phyloP scores from a whole-genome alignment of 805 yeast genomes.

The Teunomyces barrocoloradensis region DNA sequence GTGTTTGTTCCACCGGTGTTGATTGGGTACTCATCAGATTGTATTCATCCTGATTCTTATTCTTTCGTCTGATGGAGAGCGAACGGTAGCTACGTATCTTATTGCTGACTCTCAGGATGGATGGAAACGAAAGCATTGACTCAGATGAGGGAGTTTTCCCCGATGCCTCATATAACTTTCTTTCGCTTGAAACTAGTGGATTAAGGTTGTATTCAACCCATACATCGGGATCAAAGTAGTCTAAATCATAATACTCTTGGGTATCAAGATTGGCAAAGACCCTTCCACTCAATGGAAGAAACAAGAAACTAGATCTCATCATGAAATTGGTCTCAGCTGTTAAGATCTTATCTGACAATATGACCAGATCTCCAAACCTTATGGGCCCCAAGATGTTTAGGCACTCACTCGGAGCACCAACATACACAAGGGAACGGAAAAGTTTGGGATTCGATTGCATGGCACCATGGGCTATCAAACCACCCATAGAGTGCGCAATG shows the following conservation, averaged over 20 bases:
- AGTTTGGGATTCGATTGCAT: conserved; percentile 65
- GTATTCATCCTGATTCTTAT: neutral
- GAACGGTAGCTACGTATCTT: conserved; percentile 26
- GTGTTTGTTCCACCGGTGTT: neutral
- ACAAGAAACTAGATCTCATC: conserved; percentile 81
- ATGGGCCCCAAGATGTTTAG: conserved; percentile 85
- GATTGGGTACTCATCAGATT: neutral
- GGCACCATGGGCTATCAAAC: conserved; percentile 77
- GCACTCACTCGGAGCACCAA: conserved; percentile 82
- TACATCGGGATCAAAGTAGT: conserved; percentile 73
- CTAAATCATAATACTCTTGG: conserved; percentile 58
- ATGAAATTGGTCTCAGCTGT: conserved; percentile 82
- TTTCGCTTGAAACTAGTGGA: conserved; percentile 59
- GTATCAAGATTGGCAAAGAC: conserved; percentile 66
- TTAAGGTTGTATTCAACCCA: conserved; percentile 78
- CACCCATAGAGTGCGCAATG: conserved; percentile 95
- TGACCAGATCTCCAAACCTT: conserved; percentile 75
- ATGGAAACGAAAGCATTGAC: conserved; percentile 15
- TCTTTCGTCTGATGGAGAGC: conserved; percentile 3
- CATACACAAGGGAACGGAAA: conserved; percentile 74
- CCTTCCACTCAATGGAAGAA: conserved; percentile 72
- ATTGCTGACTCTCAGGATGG: conserved; percentile 25
- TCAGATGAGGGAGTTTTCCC: neutral
- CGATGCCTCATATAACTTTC: conserved; percentile 23
- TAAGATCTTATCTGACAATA: conserved; percentile 68